Evolutionary conservation across 805 yeast genomes (phyloP), one percentile per base, ranked within the genome.

Genomic region (Peterozyma toletana): DNA sequence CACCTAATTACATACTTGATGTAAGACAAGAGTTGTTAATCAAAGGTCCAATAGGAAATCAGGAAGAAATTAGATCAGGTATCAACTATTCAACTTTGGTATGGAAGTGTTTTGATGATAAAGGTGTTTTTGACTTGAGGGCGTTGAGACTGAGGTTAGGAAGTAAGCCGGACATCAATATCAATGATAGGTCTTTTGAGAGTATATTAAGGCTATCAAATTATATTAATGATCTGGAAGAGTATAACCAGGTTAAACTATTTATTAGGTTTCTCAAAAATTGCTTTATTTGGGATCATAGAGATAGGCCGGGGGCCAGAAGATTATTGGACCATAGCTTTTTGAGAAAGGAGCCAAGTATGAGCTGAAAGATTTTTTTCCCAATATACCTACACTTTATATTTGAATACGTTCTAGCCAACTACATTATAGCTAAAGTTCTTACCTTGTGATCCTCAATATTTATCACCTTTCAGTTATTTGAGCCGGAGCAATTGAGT

Each of bases 11-110:
- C 4, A 66, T 80, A 2, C 21, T 62, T 11, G 51, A 57, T 9
- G 59, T 73, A 43, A 57, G 82, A 34, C 56, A 64, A 7, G 66
- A 62, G 9, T 44, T 78, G 5, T 40, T 56, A 11, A 50, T 51
- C 11, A 46, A 56, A 21, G 75, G 75, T 0, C 62, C 67, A 3
- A 59, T 68, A 27, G 55, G 53, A 36, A 55, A 54, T 42, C 39
- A 44, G 38, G 39, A 49, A 30, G 46, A 46, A 29, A 29, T 40
- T 9, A 3, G 33, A 29, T 14, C 35, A 31, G 16, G 18, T 17
- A 4, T 38, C 10, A 59, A 58, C 40, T 53, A 53, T 35, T 48
- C 48, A 13, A 53, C 74, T 0, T 47, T 65, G n/a, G 49, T 70
- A 4, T 68, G 71, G 60, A 58, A 56, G 9, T 63, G 58, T 9